phyloP scores from a whole-genome alignment of 352 stramenopile species.

The Blastocystis sp. region DNA sequence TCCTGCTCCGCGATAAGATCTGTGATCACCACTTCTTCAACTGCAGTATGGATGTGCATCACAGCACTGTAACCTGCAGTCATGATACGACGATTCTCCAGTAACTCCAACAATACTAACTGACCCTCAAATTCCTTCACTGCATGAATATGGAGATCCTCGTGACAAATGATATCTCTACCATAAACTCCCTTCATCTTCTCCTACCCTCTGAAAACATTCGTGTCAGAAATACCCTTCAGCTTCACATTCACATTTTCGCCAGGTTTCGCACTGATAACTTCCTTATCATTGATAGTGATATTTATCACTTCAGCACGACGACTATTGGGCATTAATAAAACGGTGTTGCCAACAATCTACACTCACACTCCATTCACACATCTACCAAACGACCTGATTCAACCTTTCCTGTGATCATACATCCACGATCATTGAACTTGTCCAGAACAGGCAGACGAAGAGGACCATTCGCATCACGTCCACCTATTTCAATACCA shows the following conservation, averaged over 20 bases:
- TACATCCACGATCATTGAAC: conserved; percentile 91
- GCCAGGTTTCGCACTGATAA: conserved; percentile 88
- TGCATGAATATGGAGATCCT: conserved; percentile 73
- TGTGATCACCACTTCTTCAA: conserved; percentile 87
- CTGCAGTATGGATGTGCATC: conserved; percentile 92
- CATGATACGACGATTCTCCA: conserved; percentile 92
- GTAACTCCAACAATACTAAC: conserved; percentile 90
- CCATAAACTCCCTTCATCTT: conserved; percentile 42
- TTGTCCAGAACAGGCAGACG: conserved; percentile 94
- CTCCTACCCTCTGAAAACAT: conserved; percentile 77
- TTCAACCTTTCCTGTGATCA: conserved; percentile 96
- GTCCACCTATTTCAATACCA: conserved; percentile 82
- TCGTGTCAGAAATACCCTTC: conserved; percentile 78
- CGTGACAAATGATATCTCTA: conserved; percentile 72
- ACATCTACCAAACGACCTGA: conserved; percentile 82
- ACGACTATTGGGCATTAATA: conserved; percentile 84
- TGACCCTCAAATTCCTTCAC: conserved; percentile 81
- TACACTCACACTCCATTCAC: neutral
- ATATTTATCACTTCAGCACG: conserved; percentile 52
- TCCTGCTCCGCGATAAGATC: conserved; percentile 81
- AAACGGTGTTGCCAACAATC: conserved; percentile 83
- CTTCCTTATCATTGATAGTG: conserved; percentile 85
- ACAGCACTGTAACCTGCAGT: conserved; percentile 90
- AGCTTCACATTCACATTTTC: conserved; percentile 96
- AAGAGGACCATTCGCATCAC: conserved; percentile 84